Evolutionary conservation across 2,329 filamentous ascomycete genomes (phyloP).

Genomic region (Paraconiothyrium brasiliense): DNA sequence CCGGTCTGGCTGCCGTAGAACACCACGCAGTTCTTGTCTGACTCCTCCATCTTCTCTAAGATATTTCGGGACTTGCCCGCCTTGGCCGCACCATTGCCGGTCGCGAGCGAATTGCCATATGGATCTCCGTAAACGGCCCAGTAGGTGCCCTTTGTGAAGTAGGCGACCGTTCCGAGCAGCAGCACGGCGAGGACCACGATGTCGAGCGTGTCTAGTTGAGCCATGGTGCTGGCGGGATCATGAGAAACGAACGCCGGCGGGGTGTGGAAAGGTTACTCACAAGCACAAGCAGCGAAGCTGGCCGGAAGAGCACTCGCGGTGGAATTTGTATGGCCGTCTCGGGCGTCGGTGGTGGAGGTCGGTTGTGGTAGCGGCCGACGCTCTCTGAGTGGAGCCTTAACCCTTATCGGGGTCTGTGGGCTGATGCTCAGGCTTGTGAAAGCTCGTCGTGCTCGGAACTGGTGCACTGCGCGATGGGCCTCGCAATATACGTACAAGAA

Average conservation of each 20-base stretch:
- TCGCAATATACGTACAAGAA: neutral
- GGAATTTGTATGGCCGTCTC: conserved; percentile 33
- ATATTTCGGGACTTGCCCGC: conserved; percentile 90
- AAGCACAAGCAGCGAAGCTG: conserved; percentile 32
- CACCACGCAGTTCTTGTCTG: conserved; percentile 94
- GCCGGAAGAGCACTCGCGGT: conserved; percentile 39
- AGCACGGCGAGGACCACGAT: conserved; percentile 87
- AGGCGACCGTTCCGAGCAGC: conserved; percentile 86
- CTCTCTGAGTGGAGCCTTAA: conserved; percentile 18
- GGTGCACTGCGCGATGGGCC: neutral
- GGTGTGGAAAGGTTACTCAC: conserved; percentile 21
- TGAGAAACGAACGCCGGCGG: conserved; percentile 22
- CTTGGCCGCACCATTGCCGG: conserved; percentile 72
- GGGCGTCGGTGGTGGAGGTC: conserved; percentile 27
- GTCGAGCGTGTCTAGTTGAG: conserved; percentile 95
- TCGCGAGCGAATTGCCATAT: conserved; percentile 79
- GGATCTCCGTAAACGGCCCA: conserved; percentile 91
- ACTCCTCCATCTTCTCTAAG: conserved; percentile 94
- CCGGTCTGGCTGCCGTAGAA: conserved; percentile 99
- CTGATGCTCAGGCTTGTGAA: conserved; percentile 18
- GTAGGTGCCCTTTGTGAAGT: conserved; percentile 96
- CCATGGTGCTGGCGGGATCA: conserved; percentile 68
- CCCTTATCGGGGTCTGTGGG: conserved; percentile 23
- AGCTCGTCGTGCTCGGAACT: neutral
- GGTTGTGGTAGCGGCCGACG: conserved; percentile 27